These are phyloP conservation scores for Harringtonia aguacate DNA, from an alignment of 2,329 filamentous ascomycete species.

Conservation along the genomic window DNA sequence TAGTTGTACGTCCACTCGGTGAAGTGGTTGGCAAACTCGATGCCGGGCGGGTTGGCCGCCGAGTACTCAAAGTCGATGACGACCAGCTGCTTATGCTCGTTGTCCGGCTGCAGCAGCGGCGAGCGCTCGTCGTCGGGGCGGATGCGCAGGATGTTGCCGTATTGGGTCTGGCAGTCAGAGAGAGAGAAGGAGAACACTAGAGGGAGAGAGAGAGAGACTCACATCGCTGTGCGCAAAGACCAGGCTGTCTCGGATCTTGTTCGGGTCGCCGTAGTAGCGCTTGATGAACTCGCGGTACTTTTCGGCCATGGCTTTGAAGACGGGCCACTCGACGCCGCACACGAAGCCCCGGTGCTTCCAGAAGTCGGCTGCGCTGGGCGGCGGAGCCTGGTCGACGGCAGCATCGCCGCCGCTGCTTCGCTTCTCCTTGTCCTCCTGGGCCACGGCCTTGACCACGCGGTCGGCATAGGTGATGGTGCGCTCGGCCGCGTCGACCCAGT, in stretches of 20 bases:
- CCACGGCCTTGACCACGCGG: conserved; percentile 45
- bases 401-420: conserved; percentile 16
- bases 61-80: conserved; percentile 99
- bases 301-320: conserved; percentile 64
- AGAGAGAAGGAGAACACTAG: not conserved
- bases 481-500: conserved; percentile 63
- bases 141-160: conserved; percentile 85
- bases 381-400: conserved; percentile 9
- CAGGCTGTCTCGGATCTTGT: conserved; percentile 60
- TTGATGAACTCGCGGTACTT: conserved; percentile 70
- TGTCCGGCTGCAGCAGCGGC: conserved; percentile 76
- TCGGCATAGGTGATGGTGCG: conserved; percentile 48
- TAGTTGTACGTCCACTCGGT: conserved; percentile 99
- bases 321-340: conserved; percentile 72
- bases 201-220: conserved; percentile 22
- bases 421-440: no score
- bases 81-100: conserved; percentile 89
- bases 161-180: conserved; percentile 62
- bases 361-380: conserved; percentile 21
- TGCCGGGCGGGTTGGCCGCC: conserved; percentile 72
- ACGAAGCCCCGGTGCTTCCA: conserved; percentile 68
- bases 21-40: conserved; percentile 97
- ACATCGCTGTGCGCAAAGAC: conserved; percentile 98
- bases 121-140: conserved; percentile 63
- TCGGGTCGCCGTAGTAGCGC: conserved; percentile 55